Evolutionary conservation across 345 rosid species (phyloP).

Genomic region (Eucalyptus erythrocorys): DNA sequence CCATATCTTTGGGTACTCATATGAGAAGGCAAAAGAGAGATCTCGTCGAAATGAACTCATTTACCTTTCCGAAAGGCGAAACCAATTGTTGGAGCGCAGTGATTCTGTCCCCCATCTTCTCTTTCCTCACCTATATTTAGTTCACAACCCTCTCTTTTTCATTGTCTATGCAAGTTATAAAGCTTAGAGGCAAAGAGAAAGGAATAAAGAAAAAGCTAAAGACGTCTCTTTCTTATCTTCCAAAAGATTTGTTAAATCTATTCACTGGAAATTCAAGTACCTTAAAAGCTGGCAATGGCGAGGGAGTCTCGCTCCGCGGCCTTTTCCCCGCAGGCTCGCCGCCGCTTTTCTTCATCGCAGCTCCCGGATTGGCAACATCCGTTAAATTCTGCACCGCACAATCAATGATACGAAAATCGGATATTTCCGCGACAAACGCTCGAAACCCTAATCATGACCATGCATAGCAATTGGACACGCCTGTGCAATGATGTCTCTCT

Average conservation of each 20-base stretch:
- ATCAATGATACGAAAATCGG: not conserved
- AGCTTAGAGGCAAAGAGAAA: not conserved
- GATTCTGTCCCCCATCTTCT: slow-evolving; percentile 99
- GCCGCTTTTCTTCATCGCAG: slow-evolving; percentile 59
- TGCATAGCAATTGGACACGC: not conserved
- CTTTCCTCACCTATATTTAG: slow-evolving; percentile 78
- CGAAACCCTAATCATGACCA: slow-evolving; percentile 12
- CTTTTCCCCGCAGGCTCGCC: slow-evolving; percentile 55
- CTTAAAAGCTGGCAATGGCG: slow-evolving; percentile 89
- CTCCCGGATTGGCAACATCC: slow-evolving; percentile 30
- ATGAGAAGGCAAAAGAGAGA: not conserved
- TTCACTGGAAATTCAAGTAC: slow-evolving; percentile 15
- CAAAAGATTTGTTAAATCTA: not conserved
- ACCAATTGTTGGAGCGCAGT: slow-evolving; percentile 99
- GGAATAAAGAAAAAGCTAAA: not conserved
- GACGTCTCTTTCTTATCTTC: not conserved
- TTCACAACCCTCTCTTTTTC: not conserved
- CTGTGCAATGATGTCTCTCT: not conserved
- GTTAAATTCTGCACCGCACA: slow-evolving; percentile 14
- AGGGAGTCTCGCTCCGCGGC: slow-evolving; percentile 60
- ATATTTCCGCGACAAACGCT: not conserved
- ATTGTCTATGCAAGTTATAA: not conserved
- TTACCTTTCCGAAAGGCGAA: slow-evolving; percentile 99
- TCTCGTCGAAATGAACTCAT: not conserved
- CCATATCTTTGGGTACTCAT: not conserved